Conservation (phyloP, 2,329 filamentous ascomycete genomes). For the Fusarium clavum region DNA sequence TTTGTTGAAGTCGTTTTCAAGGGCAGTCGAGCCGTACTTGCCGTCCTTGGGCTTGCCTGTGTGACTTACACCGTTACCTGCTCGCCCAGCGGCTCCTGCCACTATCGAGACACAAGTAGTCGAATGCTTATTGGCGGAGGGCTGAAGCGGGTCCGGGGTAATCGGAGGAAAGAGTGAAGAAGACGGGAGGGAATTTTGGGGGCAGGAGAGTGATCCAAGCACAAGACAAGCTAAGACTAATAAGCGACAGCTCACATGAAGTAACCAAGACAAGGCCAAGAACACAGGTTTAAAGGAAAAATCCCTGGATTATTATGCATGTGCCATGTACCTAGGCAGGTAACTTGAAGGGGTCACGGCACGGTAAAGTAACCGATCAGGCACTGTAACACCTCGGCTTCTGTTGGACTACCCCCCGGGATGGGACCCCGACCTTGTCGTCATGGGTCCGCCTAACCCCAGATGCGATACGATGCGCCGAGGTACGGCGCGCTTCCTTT, state of each 20-base stretch:
- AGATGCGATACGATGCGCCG: conserved; percentile 24
- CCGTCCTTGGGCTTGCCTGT: not conserved
- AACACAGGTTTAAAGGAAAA: not conserved
- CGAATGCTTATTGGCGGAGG: conserved; percentile 5
- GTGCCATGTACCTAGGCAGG: not conserved
- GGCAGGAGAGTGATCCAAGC: not conserved
- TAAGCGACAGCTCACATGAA: conserved; percentile 2
- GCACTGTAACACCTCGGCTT: conserved; percentile 41
- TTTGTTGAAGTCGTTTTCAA: not conserved
- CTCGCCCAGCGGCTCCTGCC: not conserved
- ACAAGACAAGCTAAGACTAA: not conserved
- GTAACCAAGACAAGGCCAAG: not conserved
- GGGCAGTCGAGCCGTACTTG: conserved; percentile 21
- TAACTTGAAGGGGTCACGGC: not conserved
- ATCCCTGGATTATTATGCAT: not conserved
- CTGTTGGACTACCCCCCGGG: conserved; percentile 23
- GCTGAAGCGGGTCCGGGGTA: not conserved
- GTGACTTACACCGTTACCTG: not conserved
- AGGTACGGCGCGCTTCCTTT: conserved; percentile 25
- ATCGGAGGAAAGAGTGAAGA: not conserved
- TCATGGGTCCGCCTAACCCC: conserved; percentile 42
- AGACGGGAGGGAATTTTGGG: not conserved
- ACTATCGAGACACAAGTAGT: not conserved
- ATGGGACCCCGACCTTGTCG: conserved; percentile 19
- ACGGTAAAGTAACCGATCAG: conserved; percentile 9